phyloP scores from a whole-genome alignment of 2,329 filamentous ascomycete species.

The Pyricularia sp. region DNA sequence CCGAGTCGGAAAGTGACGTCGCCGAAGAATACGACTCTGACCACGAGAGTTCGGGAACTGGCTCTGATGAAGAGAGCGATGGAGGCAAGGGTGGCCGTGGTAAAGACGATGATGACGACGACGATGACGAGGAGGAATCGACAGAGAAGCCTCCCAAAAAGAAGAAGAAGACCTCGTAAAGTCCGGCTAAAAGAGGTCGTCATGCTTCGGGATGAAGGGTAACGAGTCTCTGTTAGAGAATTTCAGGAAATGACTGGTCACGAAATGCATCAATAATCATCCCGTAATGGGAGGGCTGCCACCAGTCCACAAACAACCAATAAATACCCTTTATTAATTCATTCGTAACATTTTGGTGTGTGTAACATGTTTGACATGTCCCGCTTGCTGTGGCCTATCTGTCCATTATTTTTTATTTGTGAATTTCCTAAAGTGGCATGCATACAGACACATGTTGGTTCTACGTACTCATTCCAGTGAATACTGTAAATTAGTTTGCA shows the following conservation, averaged over 20 bases:
- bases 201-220: not conserved
- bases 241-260: not conserved
- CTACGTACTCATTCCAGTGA: too few species aligned
- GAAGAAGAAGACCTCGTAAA: slow-evolving; percentile 30
- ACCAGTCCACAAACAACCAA: not conserved
- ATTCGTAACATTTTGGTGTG: too few species aligned
- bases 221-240: not conserved
- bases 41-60: slow-evolving; percentile 76
- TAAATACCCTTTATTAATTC: not conserved
- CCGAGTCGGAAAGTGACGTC: slow-evolving; percentile 86
- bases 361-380: too few species aligned
- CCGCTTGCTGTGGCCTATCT: too few species aligned
- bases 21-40: slow-evolving; percentile 92
- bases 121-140: slow-evolving; percentile 30
- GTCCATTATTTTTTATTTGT: too few species aligned
- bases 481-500: too few species aligned
- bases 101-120: slow-evolving; percentile 35
- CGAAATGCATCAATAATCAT: not conserved
- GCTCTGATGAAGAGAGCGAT: slow-evolving; percentile 41
- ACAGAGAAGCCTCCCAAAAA: slow-evolving; percentile 29
- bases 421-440: too few species aligned
- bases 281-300: not conserved
- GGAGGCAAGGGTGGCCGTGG: slow-evolving; percentile 27
- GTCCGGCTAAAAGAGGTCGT: not conserved
- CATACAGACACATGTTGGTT: too few species aligned